These are phyloP conservation scores for Eucalyptus decipiens DNA, from an alignment of 345 rosid species.

Conservation along the genomic window DNA sequence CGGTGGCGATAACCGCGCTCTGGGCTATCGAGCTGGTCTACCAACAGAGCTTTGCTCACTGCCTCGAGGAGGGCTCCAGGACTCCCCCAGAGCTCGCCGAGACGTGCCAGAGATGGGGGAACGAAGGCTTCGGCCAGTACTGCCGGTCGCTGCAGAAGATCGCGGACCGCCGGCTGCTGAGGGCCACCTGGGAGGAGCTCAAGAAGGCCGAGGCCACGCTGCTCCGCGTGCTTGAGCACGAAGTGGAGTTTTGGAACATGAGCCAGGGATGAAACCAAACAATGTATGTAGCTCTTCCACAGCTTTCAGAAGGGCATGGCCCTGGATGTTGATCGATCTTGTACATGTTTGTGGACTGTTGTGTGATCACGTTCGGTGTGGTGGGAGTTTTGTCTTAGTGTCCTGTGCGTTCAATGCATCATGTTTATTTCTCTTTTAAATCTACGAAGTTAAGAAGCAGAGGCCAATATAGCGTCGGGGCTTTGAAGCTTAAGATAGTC, in stretches of 20 bases:
- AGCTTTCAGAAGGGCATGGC: no score
- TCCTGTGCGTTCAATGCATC: not conserved
- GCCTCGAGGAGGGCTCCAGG: conserved; percentile 46
- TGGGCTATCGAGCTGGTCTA: conserved; percentile 84
- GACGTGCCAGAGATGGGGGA: conserved; percentile 88
- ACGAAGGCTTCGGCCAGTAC: conserved; percentile 39
- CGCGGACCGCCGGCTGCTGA: conserved; percentile 34
- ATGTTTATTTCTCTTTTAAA: no score
- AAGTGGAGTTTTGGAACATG: conserved; percentile 65
- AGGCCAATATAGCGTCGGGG: no score
- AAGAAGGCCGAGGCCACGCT: conserved; percentile 40
- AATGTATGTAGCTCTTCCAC: no score
- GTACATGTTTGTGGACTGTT: not conserved
- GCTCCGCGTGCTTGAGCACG: conserved; percentile 47
- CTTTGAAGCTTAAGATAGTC: no score
- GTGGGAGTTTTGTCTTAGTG: not conserved
- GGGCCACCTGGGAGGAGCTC: conserved; percentile 28
- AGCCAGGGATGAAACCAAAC: not conserved
- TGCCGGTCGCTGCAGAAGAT: conserved; percentile 41
- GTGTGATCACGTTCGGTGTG: not conserved
- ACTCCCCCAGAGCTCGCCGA: conserved; percentile 37
- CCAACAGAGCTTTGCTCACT: conserved; percentile 71
- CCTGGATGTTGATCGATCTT: no score
- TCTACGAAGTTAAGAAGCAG: not conserved
- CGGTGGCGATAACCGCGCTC: conserved; percentile 40